phyloP scores from a whole-genome alignment of 768 basidiomycete species.

The Pleurotus citrinopileatus region DNA sequence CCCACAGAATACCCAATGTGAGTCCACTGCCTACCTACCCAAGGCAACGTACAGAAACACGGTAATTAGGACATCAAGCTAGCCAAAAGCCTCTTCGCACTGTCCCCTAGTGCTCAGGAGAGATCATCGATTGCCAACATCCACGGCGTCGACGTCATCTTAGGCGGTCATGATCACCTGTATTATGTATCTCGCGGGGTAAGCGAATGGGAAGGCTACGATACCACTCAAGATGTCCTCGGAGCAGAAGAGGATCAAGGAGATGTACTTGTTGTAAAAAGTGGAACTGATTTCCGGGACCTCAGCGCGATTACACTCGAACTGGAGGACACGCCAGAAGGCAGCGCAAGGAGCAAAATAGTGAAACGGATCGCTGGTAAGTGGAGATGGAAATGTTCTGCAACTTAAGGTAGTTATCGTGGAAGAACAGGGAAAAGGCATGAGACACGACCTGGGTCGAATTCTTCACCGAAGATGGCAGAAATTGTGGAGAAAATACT shows the following conservation, averaged over 20 bases:
- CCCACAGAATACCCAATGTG: conserved; percentile 47
- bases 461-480: conserved; percentile 51
- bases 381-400: conserved; percentile 9
- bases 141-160: conserved; percentile 81
- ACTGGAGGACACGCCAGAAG: conserved; percentile 54
- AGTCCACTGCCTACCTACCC: conserved; percentile 8
- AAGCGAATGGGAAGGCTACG: conserved; percentile 63
- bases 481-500: conserved; percentile 62
- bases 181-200: conserved; percentile 73
- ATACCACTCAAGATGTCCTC: conserved; percentile 45
- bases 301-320: conserved; percentile 72
- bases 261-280: conserved; percentile 75
- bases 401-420: not conserved
- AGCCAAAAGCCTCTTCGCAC: conserved; percentile 63
- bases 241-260: conserved; percentile 75
- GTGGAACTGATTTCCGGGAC: conserved; percentile 88
- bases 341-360: conserved; percentile 61
- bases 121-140: conserved; percentile 36
- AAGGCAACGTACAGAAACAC: not conserved
- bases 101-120: conserved; percentile 53
- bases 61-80: conserved; percentile 59
- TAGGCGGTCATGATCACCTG: conserved; percentile 89
- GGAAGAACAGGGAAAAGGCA: conserved; percentile 63
- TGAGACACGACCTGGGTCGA: conserved; percentile 53
- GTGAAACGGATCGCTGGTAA: conserved; percentile 62